A percentile compares a stretch with the other conserved stretches of the same genome.
Conservation (phyloP, 2,329 filamentous ascomycete species). For the Ceratocystis albifundus region DNA sequence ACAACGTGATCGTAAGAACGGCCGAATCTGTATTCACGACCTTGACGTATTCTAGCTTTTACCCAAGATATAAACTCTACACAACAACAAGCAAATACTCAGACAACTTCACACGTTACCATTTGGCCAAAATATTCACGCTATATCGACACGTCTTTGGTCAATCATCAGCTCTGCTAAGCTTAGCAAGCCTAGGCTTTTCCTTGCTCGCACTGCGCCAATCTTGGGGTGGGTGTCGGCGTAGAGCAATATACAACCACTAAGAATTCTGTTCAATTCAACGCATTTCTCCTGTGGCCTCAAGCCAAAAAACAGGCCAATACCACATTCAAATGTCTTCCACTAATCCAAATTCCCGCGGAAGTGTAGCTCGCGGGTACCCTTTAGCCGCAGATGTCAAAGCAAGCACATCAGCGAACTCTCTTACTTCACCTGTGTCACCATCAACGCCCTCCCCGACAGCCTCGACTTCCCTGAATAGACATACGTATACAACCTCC, state of each 20-base stretch:
- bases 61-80: neutral
- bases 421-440: conserved; percentile 8
- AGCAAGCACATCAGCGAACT: neutral
- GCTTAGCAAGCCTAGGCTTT: no score
- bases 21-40: neutral
- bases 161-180: no score
- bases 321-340: neutral
- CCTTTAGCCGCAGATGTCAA: neutral
- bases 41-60: neutral
- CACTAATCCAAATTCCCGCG: neutral
- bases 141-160: neutral
- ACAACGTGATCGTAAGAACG: no score
- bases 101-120: no score
- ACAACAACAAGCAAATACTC: neutral
- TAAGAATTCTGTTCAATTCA: neutral
- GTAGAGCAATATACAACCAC: no score
- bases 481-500: neutral
- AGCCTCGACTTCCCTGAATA: neutral
- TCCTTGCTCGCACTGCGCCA: no score
- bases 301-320: no score
- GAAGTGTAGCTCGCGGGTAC: neutral
- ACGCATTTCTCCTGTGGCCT: no score
- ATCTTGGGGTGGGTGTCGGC: no score
- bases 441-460: neutral
- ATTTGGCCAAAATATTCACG: neutral